Evolutionary conservation across 2,329 filamentous ascomycete species (phyloP).

Genomic region (Talaromyces sp.): DNA sequence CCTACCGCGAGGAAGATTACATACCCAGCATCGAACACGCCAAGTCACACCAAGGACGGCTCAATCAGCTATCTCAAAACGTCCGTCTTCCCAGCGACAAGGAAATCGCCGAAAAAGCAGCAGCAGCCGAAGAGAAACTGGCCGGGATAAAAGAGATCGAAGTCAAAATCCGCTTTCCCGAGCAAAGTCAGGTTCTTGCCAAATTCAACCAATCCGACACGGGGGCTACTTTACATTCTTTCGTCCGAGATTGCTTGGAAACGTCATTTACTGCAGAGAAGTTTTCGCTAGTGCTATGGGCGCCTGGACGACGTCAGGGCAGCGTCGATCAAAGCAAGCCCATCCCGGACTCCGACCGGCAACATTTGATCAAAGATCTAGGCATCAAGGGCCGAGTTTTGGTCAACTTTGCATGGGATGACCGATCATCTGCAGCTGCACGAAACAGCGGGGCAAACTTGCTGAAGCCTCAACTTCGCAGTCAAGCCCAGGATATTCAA

Average conservation of each 20-base stretch:
- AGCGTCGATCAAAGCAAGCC: constrained; percentile 14
- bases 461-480: constrained; percentile 56
- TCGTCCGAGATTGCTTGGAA: constrained; percentile 67
- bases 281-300: constrained; percentile 66
- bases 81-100: constrained; percentile 74
- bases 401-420: constrained; percentile 71
- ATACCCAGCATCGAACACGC: constrained; percentile 79
- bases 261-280: constrained; percentile 50
- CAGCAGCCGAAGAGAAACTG: constrained; percentile 60
- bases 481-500: constrained; percentile 61
- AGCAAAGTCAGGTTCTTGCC: constrained; percentile 72
- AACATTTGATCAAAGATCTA: constrained; percentile 64
- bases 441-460: constrained; percentile 50
- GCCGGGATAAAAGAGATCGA: constrained; percentile 63
- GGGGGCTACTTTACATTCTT: constrained; percentile 65
- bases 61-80: constrained; percentile 71
- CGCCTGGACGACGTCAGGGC: constrained; percentile 4
- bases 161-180: constrained; percentile 81
- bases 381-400: constrained; percentile 66
- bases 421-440: constrained; percentile 52
- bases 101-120: constrained; percentile 67
- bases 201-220: constrained; percentile 65
- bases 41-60: constrained; percentile 70
- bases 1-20: constrained; percentile 70
- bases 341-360: constrained; percentile 42